Percentiles rank a stretch among this genome's conserved stretches.
These are phyloP conservation scores for Trichoderma guizhouense DNA, from an alignment of 2,329 filamentous ascomycete genomes.

Conservation along the genomic window DNA sequence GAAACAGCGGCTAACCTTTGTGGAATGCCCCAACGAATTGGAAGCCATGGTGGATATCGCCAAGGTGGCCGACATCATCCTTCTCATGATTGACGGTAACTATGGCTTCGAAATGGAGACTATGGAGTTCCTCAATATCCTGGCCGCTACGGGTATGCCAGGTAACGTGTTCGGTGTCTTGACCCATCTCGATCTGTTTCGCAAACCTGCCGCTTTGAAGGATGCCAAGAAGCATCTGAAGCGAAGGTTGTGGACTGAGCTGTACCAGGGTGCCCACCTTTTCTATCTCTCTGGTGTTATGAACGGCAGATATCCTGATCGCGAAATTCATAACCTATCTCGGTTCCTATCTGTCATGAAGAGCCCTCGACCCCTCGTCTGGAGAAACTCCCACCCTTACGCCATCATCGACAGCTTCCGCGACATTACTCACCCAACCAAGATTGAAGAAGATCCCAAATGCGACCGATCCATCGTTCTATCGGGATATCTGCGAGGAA, in stretches of 20 bases:
- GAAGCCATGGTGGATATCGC: slow-evolving; percentile 96
- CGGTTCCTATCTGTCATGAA: slow-evolving; percentile 98
- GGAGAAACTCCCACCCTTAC: slow-evolving; percentile 96
- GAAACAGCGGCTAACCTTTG: slow-evolving; percentile 86
- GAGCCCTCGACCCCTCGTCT: slow-evolving; percentile 91
- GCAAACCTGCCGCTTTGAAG: slow-evolving; percentile 86
- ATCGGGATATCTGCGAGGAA: slow-evolving; percentile 90
- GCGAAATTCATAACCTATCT: slow-evolving; percentile 92
- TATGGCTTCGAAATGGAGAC: slow-evolving; percentile 99
- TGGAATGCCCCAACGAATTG: slow-evolving; percentile 96
- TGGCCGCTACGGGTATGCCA: slow-evolving; percentile 94
- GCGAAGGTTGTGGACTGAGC: slow-evolving; percentile 91
- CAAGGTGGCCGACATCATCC: slow-evolving; percentile 94
- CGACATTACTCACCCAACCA: slow-evolving; percentile 89
- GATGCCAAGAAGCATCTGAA: slow-evolving; percentile 96
- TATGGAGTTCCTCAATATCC: slow-evolving; percentile 96
- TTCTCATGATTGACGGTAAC: slow-evolving; percentile 98
- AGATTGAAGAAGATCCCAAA: slow-evolving; percentile 81
- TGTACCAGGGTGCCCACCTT: slow-evolving; percentile 94
- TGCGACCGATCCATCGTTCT: slow-evolving; percentile 89
- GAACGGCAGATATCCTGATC: slow-evolving; percentile 93
- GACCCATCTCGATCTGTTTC: slow-evolving; percentile 92
- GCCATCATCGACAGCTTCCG: slow-evolving; percentile 89
- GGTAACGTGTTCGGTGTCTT: slow-evolving; percentile 97
- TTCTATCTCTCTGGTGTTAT: slow-evolving; percentile 97